Base-by-base conservation (phyloP, 352 stramenopile genomes). In the Globisporangium radiosum region DNA sequence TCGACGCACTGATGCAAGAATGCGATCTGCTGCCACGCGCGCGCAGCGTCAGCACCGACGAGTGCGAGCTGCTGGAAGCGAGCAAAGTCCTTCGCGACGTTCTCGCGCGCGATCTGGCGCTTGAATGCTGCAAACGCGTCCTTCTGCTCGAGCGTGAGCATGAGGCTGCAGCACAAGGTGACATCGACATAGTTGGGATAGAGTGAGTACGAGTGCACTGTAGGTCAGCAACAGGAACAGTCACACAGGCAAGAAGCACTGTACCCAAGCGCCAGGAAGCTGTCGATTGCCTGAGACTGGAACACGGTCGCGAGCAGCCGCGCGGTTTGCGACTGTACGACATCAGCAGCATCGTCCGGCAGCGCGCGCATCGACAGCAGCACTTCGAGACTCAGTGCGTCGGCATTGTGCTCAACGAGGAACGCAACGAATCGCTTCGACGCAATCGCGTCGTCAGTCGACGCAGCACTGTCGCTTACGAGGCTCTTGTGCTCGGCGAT, bases 1-100 rank as follows among this genome's bases (percentile, higher is more conserved):
- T 94, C 84, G 10, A 86, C 70, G 51, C 84, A 94, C 56, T 91
- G 81, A 59, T 92, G 75, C 33, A 92, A 66, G 56, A 94, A 94
- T 0, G 75, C 81, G 36, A 92, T 87, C 40, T 92, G 76, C 39
- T 91, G 73, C 84, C 84, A 94, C 6, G 78, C 81, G 47, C 81
- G 76, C 58, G 84, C 84, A 42, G 78, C 77, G 64, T 94, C 80
- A 1, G 84, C 72, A 10, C 84, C 81, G 59, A 92, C 76, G 13
- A 81, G 76, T 5, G 84, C 81, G 13, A 94, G 65, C 50, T 89
- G 75, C 44, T 90, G 84, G 47, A 94, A 90, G 14, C 84, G 72
- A 43, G 85, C 75, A 52, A 88, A 94, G 50, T 94, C 84, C 71
- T 92, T 92, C 1, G 76, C 73, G 11, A 92, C 75, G 43, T 92